Conservation (phyloP, 2,329 filamentous ascomycete genomes). For the Phaeosphaeriaceae sp. region DNA sequence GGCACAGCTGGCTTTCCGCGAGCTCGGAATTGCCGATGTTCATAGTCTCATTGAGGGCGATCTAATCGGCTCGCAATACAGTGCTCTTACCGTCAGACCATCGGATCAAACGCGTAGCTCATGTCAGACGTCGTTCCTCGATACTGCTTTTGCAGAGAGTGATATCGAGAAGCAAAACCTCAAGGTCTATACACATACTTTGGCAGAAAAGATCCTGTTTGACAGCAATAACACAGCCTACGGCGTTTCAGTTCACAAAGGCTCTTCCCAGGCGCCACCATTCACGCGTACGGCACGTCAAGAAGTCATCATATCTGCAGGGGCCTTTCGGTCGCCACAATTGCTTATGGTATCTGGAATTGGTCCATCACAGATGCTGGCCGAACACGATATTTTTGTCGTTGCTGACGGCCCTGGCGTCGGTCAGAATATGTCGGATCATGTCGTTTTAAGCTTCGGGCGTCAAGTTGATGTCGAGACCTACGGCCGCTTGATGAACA, state of each 20-base stretch:
- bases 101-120: constrained; percentile 11
- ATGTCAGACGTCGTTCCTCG: constrained; percentile 13
- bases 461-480: background rate
- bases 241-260: constrained; percentile 20
- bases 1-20: constrained; percentile 17
- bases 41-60: constrained; percentile 22
- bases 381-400: constrained; percentile 22
- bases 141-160: background rate
- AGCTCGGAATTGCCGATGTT: constrained; percentile 17
- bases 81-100: constrained; percentile 33
- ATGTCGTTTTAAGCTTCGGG: constrained; percentile 14
- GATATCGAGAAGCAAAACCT: constrained; percentile 3
- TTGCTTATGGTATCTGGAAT: constrained; percentile 48
- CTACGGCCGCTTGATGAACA: background rate
- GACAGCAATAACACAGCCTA: constrained; percentile 20
- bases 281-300: background rate
- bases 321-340: constrained; percentile 53
- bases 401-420: constrained; percentile 29
- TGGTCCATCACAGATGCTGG: constrained; percentile 28
- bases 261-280: background rate
- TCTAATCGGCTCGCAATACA: constrained; percentile 20
- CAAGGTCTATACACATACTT: constrained; percentile 39
- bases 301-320: constrained; percentile 47
- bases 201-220: constrained; percentile 48
- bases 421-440: constrained; percentile 27